Base-by-base conservation (phyloP, 495 filamentous ascomycete species). In the Aspergillus baeticus region DNA sequence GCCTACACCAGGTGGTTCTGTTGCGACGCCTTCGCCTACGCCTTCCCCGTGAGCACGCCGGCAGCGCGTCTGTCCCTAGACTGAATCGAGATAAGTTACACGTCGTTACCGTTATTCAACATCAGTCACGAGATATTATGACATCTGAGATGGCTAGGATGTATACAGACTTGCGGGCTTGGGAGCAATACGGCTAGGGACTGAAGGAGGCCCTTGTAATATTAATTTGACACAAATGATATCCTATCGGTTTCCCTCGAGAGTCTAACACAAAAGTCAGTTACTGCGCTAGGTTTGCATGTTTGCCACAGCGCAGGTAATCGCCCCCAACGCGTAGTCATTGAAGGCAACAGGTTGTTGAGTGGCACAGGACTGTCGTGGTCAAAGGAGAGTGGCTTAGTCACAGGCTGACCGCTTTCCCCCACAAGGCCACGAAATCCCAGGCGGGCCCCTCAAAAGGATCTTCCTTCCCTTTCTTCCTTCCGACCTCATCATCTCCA, bases 11-110 rank as follows among this genome's bases (percentile, higher is more conserved):
- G 69, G 67, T 33, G 63, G 73, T 58, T 66, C 77, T 60, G 67
- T 75, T 63, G 54, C 74, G 62, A 68, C 82, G 60, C 68, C 70
- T 57, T 47, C 75, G 47, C 69, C 79, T 7, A 68, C 73, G 23
- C 69, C 80, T 36, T 77, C 71, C 18, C 68, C 77, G 21, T 75
- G 64, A 62, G 38, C 17, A 21, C 4, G 31, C 14, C 21, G 11
- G 22, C 26, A 33, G 22, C 8, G 45, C 7, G 10, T 35, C 17
- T 17, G n/a, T 5, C 21, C 36, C 15, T 22, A 18, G 18, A 23
- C 3, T 43, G 13, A 8, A 5, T 43, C 4, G 31, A 17, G 26
- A 29, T 3, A 8, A 4, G 26, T 29, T 29, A 8, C 26, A 29
- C 26, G 3, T 29, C 26, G 3, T 29, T 29, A 29, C 26, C 4